These are phyloP conservation scores for Silene latifolia DNA, from an alignment of 148 eudicot genomes.

Conservation along the genomic window DNA sequence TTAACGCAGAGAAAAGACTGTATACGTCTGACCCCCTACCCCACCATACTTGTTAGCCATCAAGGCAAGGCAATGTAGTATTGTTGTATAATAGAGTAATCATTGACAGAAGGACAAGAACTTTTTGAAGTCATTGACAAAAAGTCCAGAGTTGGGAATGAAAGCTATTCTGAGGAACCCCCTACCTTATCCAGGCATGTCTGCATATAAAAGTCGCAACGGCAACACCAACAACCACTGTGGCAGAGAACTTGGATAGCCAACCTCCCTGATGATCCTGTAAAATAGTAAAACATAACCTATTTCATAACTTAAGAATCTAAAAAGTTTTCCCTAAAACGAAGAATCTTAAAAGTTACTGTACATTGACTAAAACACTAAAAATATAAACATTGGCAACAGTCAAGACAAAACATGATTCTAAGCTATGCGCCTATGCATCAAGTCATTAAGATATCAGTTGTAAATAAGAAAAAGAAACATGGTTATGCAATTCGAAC, in stretches of 20 bases:
- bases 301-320: conserved; percentile 5
- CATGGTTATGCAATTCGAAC: not conserved
- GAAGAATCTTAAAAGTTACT: conserved; percentile 2
- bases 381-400: not conserved
- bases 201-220: conserved; percentile 48
- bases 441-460: not conserved
- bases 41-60: not conserved
- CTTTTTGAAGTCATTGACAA: not conserved
- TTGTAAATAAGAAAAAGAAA: not conserved
- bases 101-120: not conserved
- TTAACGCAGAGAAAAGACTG: not conserved
- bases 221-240: conserved; percentile 43
- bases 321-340: not conserved
- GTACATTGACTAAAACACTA: not conserved
- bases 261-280: conserved; percentile 42
- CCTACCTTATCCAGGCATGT: conserved; percentile 40
- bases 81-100: not conserved
- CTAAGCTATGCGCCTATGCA: not conserved
- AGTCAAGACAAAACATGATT: not conserved
- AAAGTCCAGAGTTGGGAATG: conserved; percentile 2
- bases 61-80: not conserved
- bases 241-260: conserved; percentile 44
- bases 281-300: conserved; percentile 19
- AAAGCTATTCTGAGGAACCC: not conserved
- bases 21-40: not conserved